Conservation (phyloP, 805 yeast genomes). For the Saccharomyces kudriavzevii region DNA sequence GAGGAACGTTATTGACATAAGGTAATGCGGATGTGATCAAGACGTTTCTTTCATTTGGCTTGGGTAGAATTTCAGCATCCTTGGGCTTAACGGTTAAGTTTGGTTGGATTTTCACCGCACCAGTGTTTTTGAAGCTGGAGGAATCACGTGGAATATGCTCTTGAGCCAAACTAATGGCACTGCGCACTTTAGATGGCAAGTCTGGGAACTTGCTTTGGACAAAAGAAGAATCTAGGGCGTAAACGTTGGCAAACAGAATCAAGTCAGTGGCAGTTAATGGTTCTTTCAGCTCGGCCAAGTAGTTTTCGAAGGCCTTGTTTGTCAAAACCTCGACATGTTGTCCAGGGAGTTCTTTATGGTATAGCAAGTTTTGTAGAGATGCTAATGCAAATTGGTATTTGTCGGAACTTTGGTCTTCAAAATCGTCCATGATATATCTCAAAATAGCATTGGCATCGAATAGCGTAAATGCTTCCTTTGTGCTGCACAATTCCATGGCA, state of each 20-base stretch:
- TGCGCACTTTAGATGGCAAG: conserved; percentile 32
- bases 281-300: conserved; percentile 22
- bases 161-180: conserved; percentile 41
- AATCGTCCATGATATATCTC: conserved; percentile 50
- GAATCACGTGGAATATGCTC: conserved; percentile 29
- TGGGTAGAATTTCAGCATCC: conserved; percentile 49
- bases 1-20: conserved; percentile 97
- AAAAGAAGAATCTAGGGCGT: conserved; percentile 32
- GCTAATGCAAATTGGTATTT: conserved; percentile 21
- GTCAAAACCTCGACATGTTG: conserved; percentile 39
- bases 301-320: conserved; percentile 31
- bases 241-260: conserved; percentile 51
- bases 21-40: conserved; percentile 94
- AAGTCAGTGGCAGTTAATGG: conserved; percentile 43
- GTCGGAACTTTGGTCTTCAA: conserved; percentile 30
- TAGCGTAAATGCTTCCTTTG: conserved; percentile 34
- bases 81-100: conserved; percentile 22
- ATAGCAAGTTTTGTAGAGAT: conserved; percentile 16
- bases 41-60: conserved; percentile 65
- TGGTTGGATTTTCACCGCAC: conserved; percentile 25
- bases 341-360: conserved; percentile 25
- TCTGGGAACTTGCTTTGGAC: conserved; percentile 21
- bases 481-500: conserved; percentile 1
- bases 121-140: conserved; percentile 34
- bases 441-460: conserved; percentile 64